A percentile compares a stretch with the other conserved stretches of the same genome.
These are phyloP conservation scores for Cadophora sp. DNA, from an alignment of 2,329 filamentous ascomycete species.

Conservation along the genomic window DNA sequence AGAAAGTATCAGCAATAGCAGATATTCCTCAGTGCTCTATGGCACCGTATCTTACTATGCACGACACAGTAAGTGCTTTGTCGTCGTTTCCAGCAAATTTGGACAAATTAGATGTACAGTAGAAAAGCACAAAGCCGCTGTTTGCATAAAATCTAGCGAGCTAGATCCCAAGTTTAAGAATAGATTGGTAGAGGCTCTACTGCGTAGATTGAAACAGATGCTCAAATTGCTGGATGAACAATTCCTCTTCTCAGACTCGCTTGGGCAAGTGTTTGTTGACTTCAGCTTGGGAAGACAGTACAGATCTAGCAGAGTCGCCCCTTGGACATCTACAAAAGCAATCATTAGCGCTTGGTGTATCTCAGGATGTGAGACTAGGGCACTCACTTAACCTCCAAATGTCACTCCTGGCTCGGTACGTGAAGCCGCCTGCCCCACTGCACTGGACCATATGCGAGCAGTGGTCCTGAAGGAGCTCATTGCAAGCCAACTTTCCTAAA, in stretches of 20 bases:
- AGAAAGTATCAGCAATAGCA: too few relatives aligned
- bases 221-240: neutral
- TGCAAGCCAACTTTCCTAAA: slow-evolving; percentile 61
- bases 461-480: neutral
- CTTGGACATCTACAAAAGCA: neutral
- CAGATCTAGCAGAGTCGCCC: neutral
- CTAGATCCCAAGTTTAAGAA: too few relatives aligned
- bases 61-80: too few relatives aligned
- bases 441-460: neutral
- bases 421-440: neutral
- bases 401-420: neutral
- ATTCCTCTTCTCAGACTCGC: neutral
- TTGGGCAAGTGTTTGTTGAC: neutral
- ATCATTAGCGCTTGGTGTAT: neutral
- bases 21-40: too few relatives aligned
- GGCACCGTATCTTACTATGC: too few relatives aligned
- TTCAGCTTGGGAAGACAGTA: neutral
- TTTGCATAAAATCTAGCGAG: too few relatives aligned
- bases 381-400: neutral
- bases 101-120: too few relatives aligned
- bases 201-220: neutral
- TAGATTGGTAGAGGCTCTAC: neutral
- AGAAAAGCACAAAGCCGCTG: too few relatives aligned
- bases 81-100: too few relatives aligned
- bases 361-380: neutral